Percentiles rank a stretch among this genome's conserved stretches.
These are phyloP conservation scores for Hanseniaspora meyeri DNA, from an alignment of 805 yeast genomes.

Conservation along the genomic window DNA sequence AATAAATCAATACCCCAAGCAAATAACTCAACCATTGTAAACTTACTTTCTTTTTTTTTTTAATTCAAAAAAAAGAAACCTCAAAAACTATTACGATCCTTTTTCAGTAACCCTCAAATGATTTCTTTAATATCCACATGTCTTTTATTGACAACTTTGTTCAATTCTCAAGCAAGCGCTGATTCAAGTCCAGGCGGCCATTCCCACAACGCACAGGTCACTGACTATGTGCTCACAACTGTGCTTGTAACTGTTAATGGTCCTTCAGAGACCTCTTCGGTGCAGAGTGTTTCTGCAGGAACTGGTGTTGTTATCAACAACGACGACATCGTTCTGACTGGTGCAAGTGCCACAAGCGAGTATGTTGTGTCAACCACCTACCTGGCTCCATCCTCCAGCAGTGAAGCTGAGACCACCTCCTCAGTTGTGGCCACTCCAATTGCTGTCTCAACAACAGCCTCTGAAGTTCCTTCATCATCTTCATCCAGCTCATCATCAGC, in stretches of 20 bases:
- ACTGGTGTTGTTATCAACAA: background rate
- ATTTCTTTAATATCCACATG: background rate
- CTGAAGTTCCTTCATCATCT: constrained; percentile 10
- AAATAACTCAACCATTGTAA: too few species aligned
- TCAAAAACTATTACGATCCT: background rate
- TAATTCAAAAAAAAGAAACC: background rate
- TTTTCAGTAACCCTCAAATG: background rate
- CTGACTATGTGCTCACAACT: background rate
- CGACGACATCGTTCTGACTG: background rate
- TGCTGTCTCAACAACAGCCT: constrained; percentile 1
- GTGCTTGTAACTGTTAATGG: background rate
- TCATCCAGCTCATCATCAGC: constrained; percentile 15
- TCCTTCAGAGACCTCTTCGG: background rate
- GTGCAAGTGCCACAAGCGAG: background rate
- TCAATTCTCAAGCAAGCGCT: background rate
- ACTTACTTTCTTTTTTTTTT: too few species aligned
- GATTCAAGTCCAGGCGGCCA: background rate
- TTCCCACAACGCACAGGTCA: background rate
- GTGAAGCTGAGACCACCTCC: background rate
- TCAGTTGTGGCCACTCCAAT: background rate
- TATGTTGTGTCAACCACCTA: too few species aligned
- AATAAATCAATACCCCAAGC: background rate
- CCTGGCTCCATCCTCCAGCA: background rate
- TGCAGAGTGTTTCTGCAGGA: background rate
- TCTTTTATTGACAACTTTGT: background rate